A percentile compares a stretch with the other conserved stretches of the same genome.
Evolutionary conservation across 2,329 filamentous ascomycete species (phyloP).

Genomic region (Pleurostoma richardsiae): DNA sequence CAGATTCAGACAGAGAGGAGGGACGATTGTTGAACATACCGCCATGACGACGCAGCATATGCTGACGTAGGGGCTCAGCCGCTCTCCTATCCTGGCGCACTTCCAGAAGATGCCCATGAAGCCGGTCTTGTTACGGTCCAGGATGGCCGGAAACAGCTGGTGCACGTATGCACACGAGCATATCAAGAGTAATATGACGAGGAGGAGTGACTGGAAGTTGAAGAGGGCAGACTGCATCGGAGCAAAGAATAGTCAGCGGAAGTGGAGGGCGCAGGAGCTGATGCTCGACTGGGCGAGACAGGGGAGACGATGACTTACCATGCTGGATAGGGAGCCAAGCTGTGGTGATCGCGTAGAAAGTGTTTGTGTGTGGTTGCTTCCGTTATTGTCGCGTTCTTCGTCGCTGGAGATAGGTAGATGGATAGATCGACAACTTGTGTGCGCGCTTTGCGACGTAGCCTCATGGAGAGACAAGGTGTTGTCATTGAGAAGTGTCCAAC

Average conservation of each 20-base stretch:
- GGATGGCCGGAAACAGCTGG: conserved; percentile 79
- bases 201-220: conserved; percentile 95
- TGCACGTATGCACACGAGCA: conserved; percentile 95
- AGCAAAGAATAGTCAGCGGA: not conserved
- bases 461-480: too few species aligned
- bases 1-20: not conserved
- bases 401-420: too few species aligned
- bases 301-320: too few species aligned
- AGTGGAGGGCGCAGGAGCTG: too few species aligned
- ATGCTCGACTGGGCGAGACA: too few species aligned
- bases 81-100: conserved; percentile 84
- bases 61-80: conserved; percentile 91
- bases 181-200: conserved; percentile 90
- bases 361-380: too few species aligned
- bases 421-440: too few species aligned
- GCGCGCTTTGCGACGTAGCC: too few species aligned
- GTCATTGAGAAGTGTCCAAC: too few species aligned
- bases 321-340: too few species aligned
- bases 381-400: too few species aligned
- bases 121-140: conserved; percentile 82
- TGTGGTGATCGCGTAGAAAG: too few species aligned
- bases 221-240: conserved; percentile 88
- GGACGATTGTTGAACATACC: conserved; percentile 42
- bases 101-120: conserved; percentile 93
- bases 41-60: conserved; percentile 93